These are phyloP conservation scores for Kwoniella heveanensis DNA, from an alignment of 768 basidiomycete genomes.

Conservation along the genomic window DNA sequence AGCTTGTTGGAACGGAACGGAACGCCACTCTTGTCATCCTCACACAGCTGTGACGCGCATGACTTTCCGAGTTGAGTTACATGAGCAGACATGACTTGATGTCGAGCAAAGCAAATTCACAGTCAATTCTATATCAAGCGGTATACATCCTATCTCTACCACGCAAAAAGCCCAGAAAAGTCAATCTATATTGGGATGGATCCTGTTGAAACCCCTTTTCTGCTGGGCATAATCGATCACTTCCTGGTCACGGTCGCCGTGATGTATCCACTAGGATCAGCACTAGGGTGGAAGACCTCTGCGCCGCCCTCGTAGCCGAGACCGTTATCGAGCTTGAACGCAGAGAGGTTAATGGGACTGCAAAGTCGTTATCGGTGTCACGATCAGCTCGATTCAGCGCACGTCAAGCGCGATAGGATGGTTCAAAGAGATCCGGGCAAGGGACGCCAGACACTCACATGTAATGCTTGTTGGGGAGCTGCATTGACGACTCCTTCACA, in stretches of 20 bases:
- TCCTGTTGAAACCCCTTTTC: too few species aligned
- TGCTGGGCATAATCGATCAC: conserved; percentile 3
- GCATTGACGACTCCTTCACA: conserved; percentile 68
- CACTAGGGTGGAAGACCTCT: conserved; percentile 83
- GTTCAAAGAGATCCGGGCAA: background rate
- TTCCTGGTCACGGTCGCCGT: conserved; percentile 55
- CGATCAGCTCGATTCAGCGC: too few species aligned
- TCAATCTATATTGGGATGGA: background rate
- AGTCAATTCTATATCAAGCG: too few species aligned
- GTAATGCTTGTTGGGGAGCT: conserved; percentile 92
- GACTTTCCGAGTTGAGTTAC: background rate
- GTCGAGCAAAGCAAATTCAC: too few species aligned
- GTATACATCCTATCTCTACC: background rate
- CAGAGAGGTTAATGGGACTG: conserved; percentile 52
- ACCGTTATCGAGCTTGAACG: conserved; percentile 59
- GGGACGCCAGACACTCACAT: conserved; percentile 67
- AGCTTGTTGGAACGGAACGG: too few species aligned
- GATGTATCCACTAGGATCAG: conserved; percentile 66
- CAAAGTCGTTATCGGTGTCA: background rate
- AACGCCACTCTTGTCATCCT: background rate
- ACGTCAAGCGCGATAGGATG: too few species aligned
- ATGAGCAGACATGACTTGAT: too few species aligned
- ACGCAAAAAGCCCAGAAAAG: background rate
- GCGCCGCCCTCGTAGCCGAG: conserved; percentile 60
- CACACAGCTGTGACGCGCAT: background rate